A percentile compares a stretch with the other conserved stretches of the same genome.
Conservation (phyloP, 176 grass and related monocot genomes). For the Musa troglodytarum region DNA sequence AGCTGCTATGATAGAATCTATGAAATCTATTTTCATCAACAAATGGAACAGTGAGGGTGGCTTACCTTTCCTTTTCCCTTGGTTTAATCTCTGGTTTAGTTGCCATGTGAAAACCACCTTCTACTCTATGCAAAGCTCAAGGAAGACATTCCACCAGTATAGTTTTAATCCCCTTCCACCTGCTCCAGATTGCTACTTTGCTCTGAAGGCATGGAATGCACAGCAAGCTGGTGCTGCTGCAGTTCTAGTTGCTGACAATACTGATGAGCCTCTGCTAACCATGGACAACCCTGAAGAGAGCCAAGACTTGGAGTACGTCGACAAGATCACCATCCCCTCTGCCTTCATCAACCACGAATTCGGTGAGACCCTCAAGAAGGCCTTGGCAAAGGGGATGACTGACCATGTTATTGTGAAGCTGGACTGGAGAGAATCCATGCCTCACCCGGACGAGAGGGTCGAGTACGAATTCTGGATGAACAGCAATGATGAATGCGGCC, state of each 20-base stretch:
- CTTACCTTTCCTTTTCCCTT: too few species aligned
- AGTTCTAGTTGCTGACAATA: constrained; percentile 67
- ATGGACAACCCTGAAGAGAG: constrained; percentile 69
- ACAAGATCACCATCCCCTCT: constrained; percentile 78
- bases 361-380: constrained; percentile 35
- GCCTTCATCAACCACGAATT: constrained; percentile 46
- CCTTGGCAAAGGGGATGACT: background rate
- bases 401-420: constrained; percentile 1
- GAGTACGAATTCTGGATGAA: constrained; percentile 23
- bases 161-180: background rate
- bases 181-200: constrained; percentile 79
- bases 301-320: constrained; percentile 38
- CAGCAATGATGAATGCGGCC: constrained; percentile 21
- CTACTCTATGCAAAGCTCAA: background rate
- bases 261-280: constrained; percentile 68
- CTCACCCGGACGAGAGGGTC: constrained; percentile 16
- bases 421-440: constrained; percentile 23
- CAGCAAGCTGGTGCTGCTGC: constrained; percentile 68
- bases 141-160: background rate
- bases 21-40: background rate
- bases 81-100: background rate
- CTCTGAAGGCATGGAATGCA: constrained; percentile 87
- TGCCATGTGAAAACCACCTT: background rate
- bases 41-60: background rate
- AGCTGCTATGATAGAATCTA: background rate